Evolutionary conservation across 2,329 filamentous ascomycete species (phyloP).

Genomic region (Colletotrichum sp.): DNA sequence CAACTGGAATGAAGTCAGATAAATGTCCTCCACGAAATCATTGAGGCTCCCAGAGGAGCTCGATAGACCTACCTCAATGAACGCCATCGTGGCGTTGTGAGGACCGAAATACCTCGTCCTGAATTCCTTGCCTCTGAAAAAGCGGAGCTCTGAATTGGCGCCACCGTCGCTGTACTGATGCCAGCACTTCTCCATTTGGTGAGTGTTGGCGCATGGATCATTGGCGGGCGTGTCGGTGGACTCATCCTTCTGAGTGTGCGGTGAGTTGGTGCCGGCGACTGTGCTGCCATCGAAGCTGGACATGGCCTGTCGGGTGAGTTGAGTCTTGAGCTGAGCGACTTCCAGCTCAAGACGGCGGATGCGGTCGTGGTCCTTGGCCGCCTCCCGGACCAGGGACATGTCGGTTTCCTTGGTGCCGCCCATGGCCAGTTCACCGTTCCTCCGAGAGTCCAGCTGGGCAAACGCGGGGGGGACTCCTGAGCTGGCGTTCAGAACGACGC

Average conservation of each 20-base stretch:
- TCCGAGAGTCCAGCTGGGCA: slow-evolving; percentile 44
- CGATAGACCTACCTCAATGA: slow-evolving; percentile 49
- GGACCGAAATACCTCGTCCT: slow-evolving; percentile 65
- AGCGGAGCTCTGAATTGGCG: slow-evolving; percentile 59
- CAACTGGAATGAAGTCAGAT: slow-evolving; percentile 33
- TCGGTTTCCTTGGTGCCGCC: slow-evolving; percentile 39
- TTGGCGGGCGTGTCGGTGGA: slow-evolving; percentile 34
- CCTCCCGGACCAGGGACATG: slow-evolving; percentile 38
- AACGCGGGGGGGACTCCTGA: slow-evolving; percentile 49
- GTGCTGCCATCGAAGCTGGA: slow-evolving; percentile 58
- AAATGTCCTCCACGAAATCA: neutral
- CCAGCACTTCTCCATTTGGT: slow-evolving; percentile 16
- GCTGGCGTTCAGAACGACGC: slow-evolving; percentile 53
- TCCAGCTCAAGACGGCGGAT: slow-evolving; percentile 65
- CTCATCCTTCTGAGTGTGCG: slow-evolving; percentile 50
- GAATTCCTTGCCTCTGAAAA: slow-evolving; percentile 64
- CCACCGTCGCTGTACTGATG: slow-evolving; percentile 42
- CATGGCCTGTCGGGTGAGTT: slow-evolving; percentile 49
- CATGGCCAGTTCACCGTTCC: slow-evolving; percentile 32
- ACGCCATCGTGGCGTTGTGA: slow-evolving; percentile 65
- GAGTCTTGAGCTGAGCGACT: slow-evolving; percentile 59
- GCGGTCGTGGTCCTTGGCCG: slow-evolving; percentile 58
- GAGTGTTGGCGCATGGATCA: slow-evolving; percentile 29
- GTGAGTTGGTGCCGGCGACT: slow-evolving; percentile 48
- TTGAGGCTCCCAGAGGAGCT: neutral